phyloP scores from a whole-genome alignment of 805 yeast species.

The Saccharomycopsis sp. region DNA sequence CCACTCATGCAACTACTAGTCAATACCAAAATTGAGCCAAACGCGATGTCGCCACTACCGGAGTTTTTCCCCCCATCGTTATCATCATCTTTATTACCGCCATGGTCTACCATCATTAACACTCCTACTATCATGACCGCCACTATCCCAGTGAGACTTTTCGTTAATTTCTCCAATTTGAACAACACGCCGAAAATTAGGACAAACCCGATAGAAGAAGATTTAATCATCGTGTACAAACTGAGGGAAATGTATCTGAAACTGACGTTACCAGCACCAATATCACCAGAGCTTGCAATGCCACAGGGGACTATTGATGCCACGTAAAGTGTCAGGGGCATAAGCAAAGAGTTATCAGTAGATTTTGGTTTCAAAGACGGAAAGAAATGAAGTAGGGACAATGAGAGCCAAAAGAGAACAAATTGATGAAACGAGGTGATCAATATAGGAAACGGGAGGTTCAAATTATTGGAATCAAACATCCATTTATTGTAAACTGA shows the following conservation, averaged over 20 bases:
- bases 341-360: slow-evolving; percentile 21
- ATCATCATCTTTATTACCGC: slow-evolving; percentile 22
- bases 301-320: slow-evolving; percentile 75
- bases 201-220: slow-evolving; percentile 84
- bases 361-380: slow-evolving; percentile 42
- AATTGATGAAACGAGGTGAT: slow-evolving; percentile 83
- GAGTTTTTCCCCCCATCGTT: slow-evolving; percentile 21
- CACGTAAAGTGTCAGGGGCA: slow-evolving; percentile 36
- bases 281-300: slow-evolving; percentile 83
- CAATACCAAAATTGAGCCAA: slow-evolving; percentile 72
- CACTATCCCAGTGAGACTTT: slow-evolving; percentile 64
- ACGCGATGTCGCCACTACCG: slow-evolving; percentile 22
- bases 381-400: slow-evolving; percentile 34
- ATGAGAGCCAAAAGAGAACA: slow-evolving; percentile 51
- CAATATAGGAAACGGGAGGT: slow-evolving; percentile 76
- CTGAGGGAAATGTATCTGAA: slow-evolving; percentile 72
- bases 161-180: slow-evolving; percentile 65
- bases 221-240: slow-evolving; percentile 88
- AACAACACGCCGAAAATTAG: slow-evolving; percentile 80
- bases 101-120: slow-evolving; percentile 76
- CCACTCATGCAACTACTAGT: slow-evolving; percentile 81
- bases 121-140: slow-evolving; percentile 78
- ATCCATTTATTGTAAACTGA: slow-evolving; percentile 94
- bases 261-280: slow-evolving; percentile 85
- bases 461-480: slow-evolving; percentile 71